Evolutionary conservation across 1,139 yeast genomes (phyloP).

Genomic region (Yamadazyma blattariae): DNA sequence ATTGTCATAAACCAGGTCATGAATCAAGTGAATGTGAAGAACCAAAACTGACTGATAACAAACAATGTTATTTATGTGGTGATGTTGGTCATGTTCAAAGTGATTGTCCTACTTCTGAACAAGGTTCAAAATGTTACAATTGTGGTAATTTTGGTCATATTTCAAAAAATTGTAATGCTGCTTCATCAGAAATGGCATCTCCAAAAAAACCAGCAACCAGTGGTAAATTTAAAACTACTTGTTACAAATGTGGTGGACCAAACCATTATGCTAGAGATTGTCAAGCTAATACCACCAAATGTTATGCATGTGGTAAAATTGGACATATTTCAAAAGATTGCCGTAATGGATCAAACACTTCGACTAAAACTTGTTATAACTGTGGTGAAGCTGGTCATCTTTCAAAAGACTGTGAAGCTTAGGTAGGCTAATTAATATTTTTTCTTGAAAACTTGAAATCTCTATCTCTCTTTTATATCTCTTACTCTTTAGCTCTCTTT

Average conservation of each 20-base stretch:
- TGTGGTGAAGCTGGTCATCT: conserved; percentile 37
- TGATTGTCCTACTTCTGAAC: conserved; percentile 57
- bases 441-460: neutral
- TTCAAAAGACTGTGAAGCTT: conserved; percentile 33
- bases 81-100: conserved; percentile 68
- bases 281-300: conserved; percentile 70
- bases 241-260: conserved; percentile 92
- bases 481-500: neutral
- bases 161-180: conserved; percentile 65
- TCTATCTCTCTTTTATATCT: neutral
- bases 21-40: conserved; percentile 84
- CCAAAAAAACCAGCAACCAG: conserved; percentile 17
- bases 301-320: conserved; percentile 88
- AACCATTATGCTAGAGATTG: conserved; percentile 93
- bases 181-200: conserved; percentile 15
- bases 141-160: conserved; percentile 82
- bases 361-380: conserved; percentile 46
- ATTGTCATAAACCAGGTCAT: conserved; percentile 90
- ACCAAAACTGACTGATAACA: conserved; percentile 78
- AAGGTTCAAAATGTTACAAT: conserved; percentile 51
- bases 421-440: neutral
- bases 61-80: conserved; percentile 89
- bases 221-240: conserved; percentile 45
- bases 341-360: conserved; percentile 41
- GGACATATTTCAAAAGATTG: conserved; percentile 92